A percentile compares a stretch with the other conserved stretches of the same genome.
Evolutionary conservation across 305 asterid genomes (phyloP).

Genomic region (Solanum hybrid): DNA sequence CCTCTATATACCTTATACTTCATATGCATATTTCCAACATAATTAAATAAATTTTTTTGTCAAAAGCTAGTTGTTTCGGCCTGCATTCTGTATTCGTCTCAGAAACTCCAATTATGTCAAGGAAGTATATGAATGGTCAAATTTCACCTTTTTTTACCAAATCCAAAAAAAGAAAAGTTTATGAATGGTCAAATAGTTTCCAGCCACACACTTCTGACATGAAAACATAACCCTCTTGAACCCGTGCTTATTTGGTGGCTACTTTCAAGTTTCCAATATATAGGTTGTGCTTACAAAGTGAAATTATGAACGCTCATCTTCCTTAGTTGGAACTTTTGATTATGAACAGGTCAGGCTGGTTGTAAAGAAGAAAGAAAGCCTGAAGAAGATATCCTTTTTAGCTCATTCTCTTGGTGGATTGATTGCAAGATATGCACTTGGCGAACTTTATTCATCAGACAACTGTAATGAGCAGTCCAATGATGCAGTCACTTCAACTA

Average conservation of each 20-base stretch:
- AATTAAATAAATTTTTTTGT: neutral
- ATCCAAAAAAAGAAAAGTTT: neutral
- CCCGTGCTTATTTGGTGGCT: neutral
- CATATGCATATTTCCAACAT: neutral
- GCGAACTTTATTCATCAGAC: constrained; percentile 43
- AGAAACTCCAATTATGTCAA: neutral
- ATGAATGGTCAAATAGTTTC: neutral
- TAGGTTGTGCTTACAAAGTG: neutral
- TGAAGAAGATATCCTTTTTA: constrained; percentile 75
- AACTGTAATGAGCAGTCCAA: constrained; percentile 9
- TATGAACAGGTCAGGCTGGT: constrained; percentile 59
- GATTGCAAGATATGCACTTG: constrained; percentile 88
- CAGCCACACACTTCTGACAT: neutral
- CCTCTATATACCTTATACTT: neutral
- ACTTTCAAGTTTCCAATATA: neutral
- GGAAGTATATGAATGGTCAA: neutral
- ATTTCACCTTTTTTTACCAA: neutral
- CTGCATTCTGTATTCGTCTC: neutral
- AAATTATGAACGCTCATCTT: neutral
- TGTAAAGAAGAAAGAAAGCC: constrained; percentile 55
- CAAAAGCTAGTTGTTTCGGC: neutral
- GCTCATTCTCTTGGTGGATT: constrained; percentile 98
- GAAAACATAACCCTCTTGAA: neutral
- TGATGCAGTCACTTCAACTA: constrained; percentile 22
- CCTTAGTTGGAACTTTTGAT: neutral